These are phyloP conservation scores for Solanum ossicruentum DNA, from an alignment of 257 asterid genomes.

Conservation along the genomic window DNA sequence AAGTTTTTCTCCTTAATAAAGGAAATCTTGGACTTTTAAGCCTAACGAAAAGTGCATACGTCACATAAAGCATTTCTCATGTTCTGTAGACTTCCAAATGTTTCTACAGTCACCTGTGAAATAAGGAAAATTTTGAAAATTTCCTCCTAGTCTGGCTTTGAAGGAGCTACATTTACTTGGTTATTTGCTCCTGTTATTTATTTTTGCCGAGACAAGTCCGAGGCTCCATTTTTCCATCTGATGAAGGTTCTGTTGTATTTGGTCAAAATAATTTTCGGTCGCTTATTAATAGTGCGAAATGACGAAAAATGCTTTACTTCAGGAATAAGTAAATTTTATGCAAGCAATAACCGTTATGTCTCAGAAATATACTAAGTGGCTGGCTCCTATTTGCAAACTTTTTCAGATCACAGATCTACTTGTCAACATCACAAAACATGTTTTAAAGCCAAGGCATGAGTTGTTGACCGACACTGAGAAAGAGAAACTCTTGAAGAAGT, in stretches of 20 bases:
- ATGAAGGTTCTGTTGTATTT: background rate
- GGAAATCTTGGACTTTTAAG: background rate
- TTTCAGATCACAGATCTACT: constrained; percentile 81
- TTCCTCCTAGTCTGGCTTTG: background rate
- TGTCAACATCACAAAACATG: constrained; percentile 73
- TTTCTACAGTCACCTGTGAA: background rate
- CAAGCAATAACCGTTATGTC: background rate
- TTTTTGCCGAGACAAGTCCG: background rate
- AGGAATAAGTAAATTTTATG: background rate
- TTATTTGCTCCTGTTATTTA: background rate
- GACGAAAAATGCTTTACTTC: background rate
- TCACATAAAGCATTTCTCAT: background rate
- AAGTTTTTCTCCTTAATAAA: background rate
- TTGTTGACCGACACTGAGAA: constrained; percentile 58
- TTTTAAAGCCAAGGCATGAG: constrained; percentile 78
- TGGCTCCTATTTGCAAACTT: background rate
- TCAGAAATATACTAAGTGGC: background rate
- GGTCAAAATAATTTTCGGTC: background rate
- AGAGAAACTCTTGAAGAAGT: constrained; percentile 44
- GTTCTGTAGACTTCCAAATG: background rate
- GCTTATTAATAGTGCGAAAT: background rate
- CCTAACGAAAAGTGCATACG: background rate
- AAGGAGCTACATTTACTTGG: background rate
- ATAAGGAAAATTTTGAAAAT: background rate
- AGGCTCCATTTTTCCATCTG: background rate